These are phyloP conservation scores for Aquilaria yunnanensis DNA, from an alignment of 345 rosid species.

Conservation along the genomic window DNA sequence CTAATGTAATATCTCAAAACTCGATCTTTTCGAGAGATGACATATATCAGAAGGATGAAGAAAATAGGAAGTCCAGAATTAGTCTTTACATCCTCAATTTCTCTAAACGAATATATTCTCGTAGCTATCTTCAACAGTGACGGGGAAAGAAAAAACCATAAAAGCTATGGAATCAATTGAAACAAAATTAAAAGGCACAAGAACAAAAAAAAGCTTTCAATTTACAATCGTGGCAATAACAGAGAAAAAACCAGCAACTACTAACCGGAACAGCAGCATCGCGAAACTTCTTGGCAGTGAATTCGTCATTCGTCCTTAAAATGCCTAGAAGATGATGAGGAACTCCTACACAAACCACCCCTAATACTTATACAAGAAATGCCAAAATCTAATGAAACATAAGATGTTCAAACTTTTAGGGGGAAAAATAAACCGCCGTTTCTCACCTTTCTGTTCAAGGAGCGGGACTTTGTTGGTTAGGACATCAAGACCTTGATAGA, in stretches of 20 bases:
- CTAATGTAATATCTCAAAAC: too few relatives aligned
- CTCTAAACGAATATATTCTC: too few relatives aligned
- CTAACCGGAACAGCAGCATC: constrained; percentile 72
- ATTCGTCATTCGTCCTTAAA: constrained; percentile 52
- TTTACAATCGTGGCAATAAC: not conserved
- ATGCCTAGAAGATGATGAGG: constrained; percentile 86
- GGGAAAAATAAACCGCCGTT: not conserved
- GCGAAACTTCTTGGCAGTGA: constrained; percentile 73
- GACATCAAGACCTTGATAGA: constrained; percentile 75
- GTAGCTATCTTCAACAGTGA: too few relatives aligned
- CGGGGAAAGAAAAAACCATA: too few relatives aligned
- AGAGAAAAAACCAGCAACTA: constrained; percentile 2
- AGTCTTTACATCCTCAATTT: too few relatives aligned
- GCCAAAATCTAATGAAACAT: not conserved
- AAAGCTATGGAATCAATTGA: too few relatives aligned
- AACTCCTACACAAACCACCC: constrained; percentile 45
- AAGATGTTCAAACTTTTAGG: not conserved
- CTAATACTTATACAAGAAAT: not conserved
- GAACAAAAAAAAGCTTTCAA: too few relatives aligned
- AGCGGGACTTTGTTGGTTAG: constrained; percentile 80
- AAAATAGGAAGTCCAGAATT: not conserved
- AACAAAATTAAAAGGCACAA: too few relatives aligned
- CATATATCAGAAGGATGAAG: not conserved
- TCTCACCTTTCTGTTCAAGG: constrained; percentile 57
- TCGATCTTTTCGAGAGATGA: not conserved